Percentiles rank a stretch among this genome's conserved stretches.
phyloP scores from a whole-genome alignment of 2,329 filamentous ascomycete species.

The Samsoniella hepiali region DNA sequence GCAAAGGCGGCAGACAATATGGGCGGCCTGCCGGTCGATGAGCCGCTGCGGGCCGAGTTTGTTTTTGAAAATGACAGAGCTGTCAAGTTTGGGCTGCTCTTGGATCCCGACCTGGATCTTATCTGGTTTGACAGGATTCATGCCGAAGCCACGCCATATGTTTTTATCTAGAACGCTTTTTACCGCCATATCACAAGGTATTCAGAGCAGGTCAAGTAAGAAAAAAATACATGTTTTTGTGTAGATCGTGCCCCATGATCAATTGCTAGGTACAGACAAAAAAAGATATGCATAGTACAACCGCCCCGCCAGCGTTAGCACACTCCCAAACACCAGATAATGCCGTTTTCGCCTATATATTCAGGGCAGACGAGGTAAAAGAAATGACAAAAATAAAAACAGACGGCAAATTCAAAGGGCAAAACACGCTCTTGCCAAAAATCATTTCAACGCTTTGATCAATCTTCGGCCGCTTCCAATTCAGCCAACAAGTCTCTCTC shows the following conservation, averaged over 20 bases:
- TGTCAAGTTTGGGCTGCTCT: slow-evolving; percentile 1
- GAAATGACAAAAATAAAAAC: background rate
- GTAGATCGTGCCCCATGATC: background rate
- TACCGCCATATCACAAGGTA: background rate
- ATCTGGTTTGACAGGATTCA: slow-evolving; percentile 12
- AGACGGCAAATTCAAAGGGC: background rate
- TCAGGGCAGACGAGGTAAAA: slow-evolving; percentile 4
- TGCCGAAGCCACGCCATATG: slow-evolving; percentile 1
- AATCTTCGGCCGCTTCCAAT: slow-evolving; percentile 43
- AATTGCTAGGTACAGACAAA: background rate
- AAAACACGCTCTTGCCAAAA: slow-evolving; percentile 8
- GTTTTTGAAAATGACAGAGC: slow-evolving; percentile 5
- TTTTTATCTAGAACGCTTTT: background rate
- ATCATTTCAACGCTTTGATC: background rate
- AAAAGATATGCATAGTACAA: background rate
- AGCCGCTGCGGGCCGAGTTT: slow-evolving; percentile 3
- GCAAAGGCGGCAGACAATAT: background rate
- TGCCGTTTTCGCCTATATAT: slow-evolving; percentile 12
- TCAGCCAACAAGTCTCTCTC: slow-evolving; percentile 63
- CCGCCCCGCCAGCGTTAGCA: background rate
- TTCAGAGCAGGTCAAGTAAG: background rate
- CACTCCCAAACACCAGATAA: slow-evolving; percentile 17
- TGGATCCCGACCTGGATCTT: slow-evolving; percentile 5
- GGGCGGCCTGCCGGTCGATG: background rate
- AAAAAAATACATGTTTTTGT: background rate